Evolutionary conservation across 1,284 basidiomycete species (phyloP), one percentile per base, ranked within the genome.

Genomic region (Ustilago esculenta): DNA sequence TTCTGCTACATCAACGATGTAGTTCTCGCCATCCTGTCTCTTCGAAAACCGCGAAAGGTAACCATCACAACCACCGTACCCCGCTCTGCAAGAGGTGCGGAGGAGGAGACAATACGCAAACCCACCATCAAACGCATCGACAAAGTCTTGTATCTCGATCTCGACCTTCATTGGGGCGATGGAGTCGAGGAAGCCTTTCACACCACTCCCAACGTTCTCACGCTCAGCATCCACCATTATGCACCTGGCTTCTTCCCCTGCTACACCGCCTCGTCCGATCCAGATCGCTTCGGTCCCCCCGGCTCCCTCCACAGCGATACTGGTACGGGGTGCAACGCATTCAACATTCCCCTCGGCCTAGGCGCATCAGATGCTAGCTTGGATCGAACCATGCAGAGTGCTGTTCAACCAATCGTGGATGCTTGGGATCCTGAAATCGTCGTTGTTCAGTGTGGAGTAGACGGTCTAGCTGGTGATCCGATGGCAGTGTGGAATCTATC

Each of bases 1-100:
- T 97, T 93, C 83, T 97, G 94, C 84, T 97, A 96, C 80, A 89
- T 96, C 24, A 92, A 92, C 4, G 94, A 97, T 80, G 89, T 90
- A 50, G 88, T 93, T 2, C 86, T 97, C 0, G 90, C 90, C 0
- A 75, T 67, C 17, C 30, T 60, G 20, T 59, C 63, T 4, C 37
- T 67, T 8, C 56, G 58, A 14, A 68, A 60, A 18, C 54, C 51
- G 24, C 44, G 63, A 15, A 60, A 58, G 29, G 49, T 57, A 4
- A 44, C 37, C 7, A 37, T 58, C 4, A 44, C 37, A 5, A 45
- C 51, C n/a, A 39, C 44, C 5, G 27, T 46, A 7, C 61, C 50
- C 3, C 35, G 34, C 17, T n/a, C n/a, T n/a, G n/a, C n/a, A n/a
- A n/a, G n/a, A n/a, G n/a, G n/a, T n/a, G n/a, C n/a, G 5, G 36